Base-by-base conservation (phyloP, 108 stramenopile genomes). In the Discostella pseudostelligera region DNA sequence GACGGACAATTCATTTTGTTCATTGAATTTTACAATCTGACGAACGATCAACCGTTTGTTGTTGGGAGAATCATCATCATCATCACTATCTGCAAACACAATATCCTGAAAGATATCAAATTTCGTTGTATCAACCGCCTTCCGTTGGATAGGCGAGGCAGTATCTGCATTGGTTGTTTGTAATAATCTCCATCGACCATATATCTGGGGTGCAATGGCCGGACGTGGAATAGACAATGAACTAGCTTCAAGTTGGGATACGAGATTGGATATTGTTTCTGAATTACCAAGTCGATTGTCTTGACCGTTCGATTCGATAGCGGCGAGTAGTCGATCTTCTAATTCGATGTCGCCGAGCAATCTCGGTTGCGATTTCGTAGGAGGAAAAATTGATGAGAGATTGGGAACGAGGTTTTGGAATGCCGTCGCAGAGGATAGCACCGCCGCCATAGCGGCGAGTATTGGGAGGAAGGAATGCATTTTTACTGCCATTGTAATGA, bases 81-180 rank as follows among this genome's bases (percentile, higher is more conserved):
- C 67, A 8, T 47, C 24, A 16, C 21, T 25, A 10, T 78, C 65
- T 25, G 10, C 59, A 37, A 11, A 89, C 44, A 87, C 47, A 54
- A 93, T 90, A 64, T 93, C 87, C 68, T 93, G 92, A 63, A 85
- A 93, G 44, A 93, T 93, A 4, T 86, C 78, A 62, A 88, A 93
- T 25, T 70, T 81, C 26, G 79, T 68, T 1, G 92, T 74, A 75
- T 88, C 86, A 0, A 93, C 92, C 3, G 92, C 92, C 67, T 87
- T 93, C 17, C 92, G 64, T 65, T 93, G 92, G 26, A 93, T 93
- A 0, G 92, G 92, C 44, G 75, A 78, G 8, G 88, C 87, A 9
- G 92, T 90, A 46, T 86, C 85, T 0, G 89, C 88, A 63, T 93
- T 93, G 49, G 83, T 81, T 3, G 92, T 93, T 47, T 87, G 84